Conservation (phyloP, 768 basidiomycete genomes). For the Tremella fuciformis region DNA sequence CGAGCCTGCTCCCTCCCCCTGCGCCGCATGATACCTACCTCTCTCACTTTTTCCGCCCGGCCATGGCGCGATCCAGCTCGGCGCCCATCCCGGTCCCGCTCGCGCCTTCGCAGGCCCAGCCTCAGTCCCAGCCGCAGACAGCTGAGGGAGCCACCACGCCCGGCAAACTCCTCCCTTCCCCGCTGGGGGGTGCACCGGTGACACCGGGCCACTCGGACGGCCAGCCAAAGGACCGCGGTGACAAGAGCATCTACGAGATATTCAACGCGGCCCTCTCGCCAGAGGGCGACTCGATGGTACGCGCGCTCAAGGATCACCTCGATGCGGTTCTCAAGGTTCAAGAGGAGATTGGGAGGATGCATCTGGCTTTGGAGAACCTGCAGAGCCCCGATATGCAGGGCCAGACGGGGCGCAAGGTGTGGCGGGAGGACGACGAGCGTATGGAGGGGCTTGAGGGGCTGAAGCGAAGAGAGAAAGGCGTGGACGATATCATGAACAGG, state of each 20-base stretch:
- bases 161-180: slow-evolving; percentile 3
- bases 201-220: too few species aligned
- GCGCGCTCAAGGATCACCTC: slow-evolving; percentile 32
- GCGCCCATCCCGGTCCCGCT: too few species aligned
- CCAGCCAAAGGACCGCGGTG: background rate
- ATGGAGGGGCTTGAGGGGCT: slow-evolving; percentile 11
- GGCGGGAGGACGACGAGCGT: slow-evolving; percentile 1
- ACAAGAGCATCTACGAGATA: slow-evolving; percentile 38
- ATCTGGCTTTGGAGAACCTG: slow-evolving; percentile 31
- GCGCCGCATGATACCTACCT: slow-evolving; percentile 35
- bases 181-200: background rate
- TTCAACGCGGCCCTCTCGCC: slow-evolving; percentile 35
- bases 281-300: slow-evolving; percentile 30
- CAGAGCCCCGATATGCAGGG: slow-evolving; percentile 1
- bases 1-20: slow-evolving; percentile 22
- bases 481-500: slow-evolving; percentile 43
- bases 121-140: background rate
- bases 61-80: background rate
- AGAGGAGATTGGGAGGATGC: slow-evolving; percentile 42
- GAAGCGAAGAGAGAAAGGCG: slow-evolving; percentile 29
- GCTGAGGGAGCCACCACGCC: slow-evolving; percentile 3
- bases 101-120: background rate
- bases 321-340: slow-evolving; percentile 41
- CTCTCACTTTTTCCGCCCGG: slow-evolving; percentile 25
- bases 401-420: background rate